Percentiles rank a stretch among this genome's conserved stretches.
phyloP scores from a whole-genome alignment of 495 filamentous ascomycete genomes.

The Penicillium arizonense region DNA sequence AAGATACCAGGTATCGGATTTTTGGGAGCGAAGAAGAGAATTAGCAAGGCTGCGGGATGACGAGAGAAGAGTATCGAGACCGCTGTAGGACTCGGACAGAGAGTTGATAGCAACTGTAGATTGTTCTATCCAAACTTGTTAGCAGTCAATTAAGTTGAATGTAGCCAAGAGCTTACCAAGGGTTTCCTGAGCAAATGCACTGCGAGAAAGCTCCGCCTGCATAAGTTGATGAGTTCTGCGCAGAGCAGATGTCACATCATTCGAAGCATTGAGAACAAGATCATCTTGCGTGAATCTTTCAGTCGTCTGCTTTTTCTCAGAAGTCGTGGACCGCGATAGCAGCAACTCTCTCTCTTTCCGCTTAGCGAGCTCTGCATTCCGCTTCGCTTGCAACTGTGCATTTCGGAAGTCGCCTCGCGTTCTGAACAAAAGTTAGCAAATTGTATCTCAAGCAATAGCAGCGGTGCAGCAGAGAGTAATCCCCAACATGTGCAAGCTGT shows the following conservation, averaged over 20 bases:
- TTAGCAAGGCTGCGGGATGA: slow-evolving; percentile 71
- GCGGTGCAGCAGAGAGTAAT: too few species aligned
- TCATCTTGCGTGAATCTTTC: slow-evolving; percentile 63
- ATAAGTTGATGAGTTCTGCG: slow-evolving; percentile 83
- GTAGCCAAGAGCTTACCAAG: slow-evolving; percentile 42
- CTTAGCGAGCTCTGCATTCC: slow-evolving; percentile 68
- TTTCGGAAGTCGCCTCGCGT: slow-evolving; percentile 74
- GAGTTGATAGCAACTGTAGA: slow-evolving; percentile 77
- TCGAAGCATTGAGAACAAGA: slow-evolving; percentile 66
- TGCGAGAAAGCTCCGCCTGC: slow-evolving; percentile 75
- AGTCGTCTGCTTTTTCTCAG: slow-evolving; percentile 36
- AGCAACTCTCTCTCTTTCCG: slow-evolving; percentile 75
- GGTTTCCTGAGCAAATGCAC: slow-evolving; percentile 84
- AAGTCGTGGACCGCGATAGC: slow-evolving; percentile 51
- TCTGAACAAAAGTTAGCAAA: slow-evolving; percentile 39
- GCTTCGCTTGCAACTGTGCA: slow-evolving; percentile 80
- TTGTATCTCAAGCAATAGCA: too few species aligned
- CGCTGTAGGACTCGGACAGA: slow-evolving; percentile 74
- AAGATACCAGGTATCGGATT: slow-evolving; percentile 96
- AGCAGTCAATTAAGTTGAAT: slow-evolving; percentile 1
- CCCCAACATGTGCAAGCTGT: background rate
- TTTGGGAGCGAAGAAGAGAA: slow-evolving; percentile 79
- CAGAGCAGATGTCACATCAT: slow-evolving; percentile 80
- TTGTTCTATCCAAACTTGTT: slow-evolving; percentile 43
- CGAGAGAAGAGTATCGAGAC: slow-evolving; percentile 71